Percentiles rank a stretch among this genome's conserved stretches.
phyloP scores from a whole-genome alignment of 2,329 filamentous ascomycete species.

The Hypoxylon sp. region DNA sequence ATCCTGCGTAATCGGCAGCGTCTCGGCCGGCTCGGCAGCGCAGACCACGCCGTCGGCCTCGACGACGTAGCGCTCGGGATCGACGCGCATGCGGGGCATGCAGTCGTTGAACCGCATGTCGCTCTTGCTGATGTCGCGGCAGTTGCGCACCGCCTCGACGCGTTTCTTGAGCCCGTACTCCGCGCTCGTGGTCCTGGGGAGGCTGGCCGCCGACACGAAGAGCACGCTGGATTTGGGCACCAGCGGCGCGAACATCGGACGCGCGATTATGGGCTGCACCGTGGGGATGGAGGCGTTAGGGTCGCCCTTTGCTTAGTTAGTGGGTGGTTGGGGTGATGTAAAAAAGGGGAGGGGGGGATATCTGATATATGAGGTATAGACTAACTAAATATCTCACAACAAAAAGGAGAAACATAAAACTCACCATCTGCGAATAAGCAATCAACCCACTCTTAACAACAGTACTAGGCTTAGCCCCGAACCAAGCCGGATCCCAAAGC shows the following conservation, averaged over 20 bases:
- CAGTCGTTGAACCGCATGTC: conserved; percentile 91
- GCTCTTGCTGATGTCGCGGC: conserved; percentile 77
- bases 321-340: background rate
- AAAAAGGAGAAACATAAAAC: conserved; percentile 34
- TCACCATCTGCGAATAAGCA: conserved; percentile 82
- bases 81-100: conserved; percentile 88
- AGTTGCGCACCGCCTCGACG: conserved; percentile 80
- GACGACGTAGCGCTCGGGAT: conserved; percentile 89
- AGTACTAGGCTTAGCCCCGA: conserved; percentile 83
- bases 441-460: conserved; percentile 92
- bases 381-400: no score
- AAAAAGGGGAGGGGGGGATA: background rate
- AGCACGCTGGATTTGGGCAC: conserved; percentile 78
- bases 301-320: conserved; percentile 65
- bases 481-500: conserved; percentile 84
- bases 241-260: conserved; percentile 84
- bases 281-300: conserved; percentile 87
- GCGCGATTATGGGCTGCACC: conserved; percentile 82
- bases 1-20: conserved; percentile 77
- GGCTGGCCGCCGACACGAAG: conserved; percentile 80
- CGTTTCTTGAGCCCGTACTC: conserved; percentile 80
- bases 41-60: conserved; percentile 83
- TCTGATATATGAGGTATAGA: no score
- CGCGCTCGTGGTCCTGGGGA: conserved; percentile 64
- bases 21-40: conserved; percentile 74